phyloP scores from a whole-genome alignment of 805 yeast genomes.

The Diddensiella santjacobensis region DNA sequence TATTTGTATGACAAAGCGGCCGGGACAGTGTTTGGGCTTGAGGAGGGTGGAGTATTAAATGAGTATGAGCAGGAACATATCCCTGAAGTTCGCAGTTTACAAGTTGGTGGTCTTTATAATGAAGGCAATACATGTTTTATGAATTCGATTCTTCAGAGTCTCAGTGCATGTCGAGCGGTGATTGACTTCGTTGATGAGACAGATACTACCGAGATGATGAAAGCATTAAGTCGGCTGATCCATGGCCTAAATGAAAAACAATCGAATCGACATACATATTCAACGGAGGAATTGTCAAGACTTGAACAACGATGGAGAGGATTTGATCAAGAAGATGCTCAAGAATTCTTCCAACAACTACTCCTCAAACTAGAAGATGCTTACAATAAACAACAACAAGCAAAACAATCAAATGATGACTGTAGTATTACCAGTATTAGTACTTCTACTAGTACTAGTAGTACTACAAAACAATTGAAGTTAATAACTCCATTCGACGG shows the following conservation, averaged over 20 bases:
- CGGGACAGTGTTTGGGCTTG: conserved; percentile 14
- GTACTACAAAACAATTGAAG: conserved; percentile 27
- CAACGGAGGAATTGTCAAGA: conserved; percentile 25
- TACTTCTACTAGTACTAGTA: neutral
- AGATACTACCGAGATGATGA: neutral
- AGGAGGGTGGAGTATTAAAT: conserved; percentile 12
- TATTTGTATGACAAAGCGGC: conserved; percentile 30
- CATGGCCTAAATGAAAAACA: conserved; percentile 30
- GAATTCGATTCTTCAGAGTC: conserved; percentile 82
- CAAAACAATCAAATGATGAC: neutral
- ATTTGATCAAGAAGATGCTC: conserved; percentile 94
- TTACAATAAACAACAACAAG: conserved; percentile 13
- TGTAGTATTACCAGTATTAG: neutral
- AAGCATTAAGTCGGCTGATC: conserved; percentile 21
- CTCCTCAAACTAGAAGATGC: conserved; percentile 33
- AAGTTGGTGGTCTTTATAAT: conserved; percentile 79
- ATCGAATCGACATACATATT: conserved; percentile 28
- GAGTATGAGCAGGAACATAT: conserved; percentile 12
- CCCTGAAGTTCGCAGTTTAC: conserved; percentile 14
- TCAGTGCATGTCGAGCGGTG: conserved; percentile 69
- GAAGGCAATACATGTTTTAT: conserved; percentile 94
- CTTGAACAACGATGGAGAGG: conserved; percentile 56
- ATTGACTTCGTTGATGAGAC: conserved; percentile 44
- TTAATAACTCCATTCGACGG: conserved; percentile 91
- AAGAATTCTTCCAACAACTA: conserved; percentile 78